Conservation (phyloP, 345 rosid species). For the Mangifera indica region DNA sequence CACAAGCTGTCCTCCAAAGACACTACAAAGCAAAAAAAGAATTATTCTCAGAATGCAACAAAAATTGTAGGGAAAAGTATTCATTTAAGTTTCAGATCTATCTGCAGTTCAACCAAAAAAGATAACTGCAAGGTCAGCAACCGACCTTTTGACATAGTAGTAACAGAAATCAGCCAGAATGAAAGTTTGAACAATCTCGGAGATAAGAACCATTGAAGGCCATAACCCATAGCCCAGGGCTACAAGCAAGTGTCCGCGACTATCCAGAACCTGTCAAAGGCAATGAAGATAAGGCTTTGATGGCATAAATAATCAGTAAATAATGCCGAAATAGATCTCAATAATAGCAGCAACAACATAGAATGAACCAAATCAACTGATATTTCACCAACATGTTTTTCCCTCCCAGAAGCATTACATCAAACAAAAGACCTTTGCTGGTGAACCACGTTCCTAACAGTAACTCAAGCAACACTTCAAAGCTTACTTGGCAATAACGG, state of each 20-base stretch:
- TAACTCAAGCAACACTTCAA: not conserved
- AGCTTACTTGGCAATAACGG: not conserved
- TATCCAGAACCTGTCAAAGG: constrained; percentile 76
- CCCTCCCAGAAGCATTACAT: not conserved
- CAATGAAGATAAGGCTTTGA: not conserved
- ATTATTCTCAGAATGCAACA: not conserved
- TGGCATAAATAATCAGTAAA: not conserved
- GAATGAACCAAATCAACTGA: not conserved
- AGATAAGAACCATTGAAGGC: constrained; percentile 98
- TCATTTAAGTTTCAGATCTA: not conserved
- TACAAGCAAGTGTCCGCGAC: constrained; percentile 83
- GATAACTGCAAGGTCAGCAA: not conserved
- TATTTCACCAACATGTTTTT: not conserved
- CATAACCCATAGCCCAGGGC: constrained; percentile 96
- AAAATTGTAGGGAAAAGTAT: not conserved
- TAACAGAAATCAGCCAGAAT: constrained; percentile 98
- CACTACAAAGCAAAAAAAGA: constrained; percentile 44
- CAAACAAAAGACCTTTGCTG: not conserved
- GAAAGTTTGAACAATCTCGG: constrained; percentile 97
- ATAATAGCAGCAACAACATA: not conserved
- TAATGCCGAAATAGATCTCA: not conserved
- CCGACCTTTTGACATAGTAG: constrained; percentile 86
- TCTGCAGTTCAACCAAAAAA: not conserved
- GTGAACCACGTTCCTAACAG: not conserved
- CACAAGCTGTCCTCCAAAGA: constrained; percentile 96